Conservation (phyloP, 495 filamentous ascomycete species). For the Lophiotrema nucula region DNA sequence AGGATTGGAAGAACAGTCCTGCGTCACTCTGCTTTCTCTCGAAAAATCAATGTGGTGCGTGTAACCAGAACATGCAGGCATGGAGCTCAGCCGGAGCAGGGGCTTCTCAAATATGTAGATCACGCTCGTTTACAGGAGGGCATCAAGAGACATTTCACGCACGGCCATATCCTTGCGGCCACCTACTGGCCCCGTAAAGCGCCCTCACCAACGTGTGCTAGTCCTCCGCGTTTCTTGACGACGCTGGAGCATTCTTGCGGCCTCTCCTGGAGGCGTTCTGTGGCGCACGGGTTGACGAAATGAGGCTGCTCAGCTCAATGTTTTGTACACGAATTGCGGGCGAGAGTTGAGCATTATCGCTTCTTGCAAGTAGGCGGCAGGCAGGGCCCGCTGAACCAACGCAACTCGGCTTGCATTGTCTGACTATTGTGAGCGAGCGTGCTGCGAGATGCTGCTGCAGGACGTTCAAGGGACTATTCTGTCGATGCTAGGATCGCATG, state of each 20-base stretch:
- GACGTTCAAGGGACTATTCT: slow-evolving; percentile 13
- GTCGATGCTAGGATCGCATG: slow-evolving; percentile 1
- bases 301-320: not conserved
- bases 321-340: not conserved
- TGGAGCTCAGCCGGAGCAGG: slow-evolving; percentile 22
- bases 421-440: too few relatives aligned
- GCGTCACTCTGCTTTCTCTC: slow-evolving; percentile 20
- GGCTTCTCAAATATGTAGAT: slow-evolving; percentile 26
- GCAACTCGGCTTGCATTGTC: too few relatives aligned
- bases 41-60: slow-evolving; percentile 17
- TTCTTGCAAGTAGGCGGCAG: slow-evolving; percentile 15
- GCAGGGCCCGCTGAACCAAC: too few relatives aligned
- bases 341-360: slow-evolving; percentile 8
- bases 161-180: slow-evolving; percentile 22
- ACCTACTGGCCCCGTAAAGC: slow-evolving; percentile 2
- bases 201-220: slow-evolving; percentile 1
- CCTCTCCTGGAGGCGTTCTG: slow-evolving; percentile 19
- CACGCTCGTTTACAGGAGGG: slow-evolving; percentile 5
- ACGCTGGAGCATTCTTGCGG: slow-evolving; percentile 15
- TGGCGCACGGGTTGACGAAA: slow-evolving; percentile 13
- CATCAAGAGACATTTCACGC: slow-evolving; percentile 18
- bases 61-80: slow-evolving; percentile 18
- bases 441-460: too few relatives aligned
- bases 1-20: too few relatives aligned
- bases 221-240: not conserved